Percentiles rank a stretch among this genome's conserved stretches.
Conservation (phyloP, 2,329 filamentous ascomycete genomes). For the Fonsecaea pedrosoi region DNA sequence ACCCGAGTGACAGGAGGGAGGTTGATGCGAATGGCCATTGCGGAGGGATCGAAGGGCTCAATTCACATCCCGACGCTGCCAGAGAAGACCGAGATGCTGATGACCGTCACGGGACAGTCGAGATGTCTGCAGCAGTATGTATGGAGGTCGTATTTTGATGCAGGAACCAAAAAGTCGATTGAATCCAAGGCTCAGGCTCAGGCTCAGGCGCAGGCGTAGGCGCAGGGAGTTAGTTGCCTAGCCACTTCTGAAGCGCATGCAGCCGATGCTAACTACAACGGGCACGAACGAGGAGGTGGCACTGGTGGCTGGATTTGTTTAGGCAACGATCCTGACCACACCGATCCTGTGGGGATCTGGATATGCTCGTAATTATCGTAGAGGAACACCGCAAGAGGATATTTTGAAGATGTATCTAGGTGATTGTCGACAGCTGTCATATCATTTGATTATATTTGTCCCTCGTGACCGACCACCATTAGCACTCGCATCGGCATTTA, state of each 20-base stretch:
- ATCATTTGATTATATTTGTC: background rate
- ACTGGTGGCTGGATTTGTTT: background rate
- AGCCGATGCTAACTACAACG: background rate
- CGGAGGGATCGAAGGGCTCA: constrained; percentile 12
- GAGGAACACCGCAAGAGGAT: background rate
- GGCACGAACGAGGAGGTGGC: background rate
- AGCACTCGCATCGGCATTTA: too few species aligned
- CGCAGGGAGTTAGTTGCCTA: background rate
- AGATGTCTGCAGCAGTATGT: background rate
- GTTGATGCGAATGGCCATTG: constrained; percentile 82
- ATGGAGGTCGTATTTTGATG: background rate
- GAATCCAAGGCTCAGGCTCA: background rate
- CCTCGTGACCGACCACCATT: background rate
- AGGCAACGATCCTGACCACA: background rate
- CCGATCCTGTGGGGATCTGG: too few species aligned
- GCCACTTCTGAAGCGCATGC: background rate
- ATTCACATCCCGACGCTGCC: constrained; percentile 19
- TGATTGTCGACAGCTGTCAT: background rate
- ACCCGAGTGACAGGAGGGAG: constrained; percentile 89
- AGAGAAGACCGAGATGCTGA: background rate
- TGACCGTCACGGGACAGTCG: background rate
- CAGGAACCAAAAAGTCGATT: constrained; percentile 1
- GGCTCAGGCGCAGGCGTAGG: background rate
- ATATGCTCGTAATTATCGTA: too few species aligned
- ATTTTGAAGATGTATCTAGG: background rate